Percentiles rank a stretch among this genome's conserved stretches.
Evolutionary conservation across 2,329 filamentous ascomycete genomes (phyloP).

Genomic region (Phaeosphaeriaceae sp.): DNA sequence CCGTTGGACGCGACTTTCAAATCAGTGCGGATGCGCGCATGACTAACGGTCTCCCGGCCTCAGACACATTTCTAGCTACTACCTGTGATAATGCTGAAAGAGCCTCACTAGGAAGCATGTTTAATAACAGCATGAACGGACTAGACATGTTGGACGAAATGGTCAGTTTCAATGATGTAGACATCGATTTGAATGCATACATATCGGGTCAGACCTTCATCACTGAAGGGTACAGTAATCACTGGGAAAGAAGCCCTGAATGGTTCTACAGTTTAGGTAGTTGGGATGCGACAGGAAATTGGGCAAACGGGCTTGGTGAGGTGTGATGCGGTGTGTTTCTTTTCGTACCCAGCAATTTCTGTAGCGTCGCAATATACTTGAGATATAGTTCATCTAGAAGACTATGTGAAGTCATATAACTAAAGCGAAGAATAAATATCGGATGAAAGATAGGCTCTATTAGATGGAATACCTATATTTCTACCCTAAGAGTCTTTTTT

Average conservation of each 20-base stretch:
- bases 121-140: background rate
- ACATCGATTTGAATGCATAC: slow-evolving; percentile 10
- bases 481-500: too few relatives aligned
- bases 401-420: too few relatives aligned
- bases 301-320: background rate
- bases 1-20: background rate
- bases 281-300: slow-evolving; percentile 3
- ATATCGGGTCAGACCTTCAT: slow-evolving; percentile 5
- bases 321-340: background rate
- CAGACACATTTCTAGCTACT: background rate
- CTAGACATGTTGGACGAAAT: slow-evolving; percentile 6
- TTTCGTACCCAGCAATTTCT: too few relatives aligned
- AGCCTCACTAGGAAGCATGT: background rate
- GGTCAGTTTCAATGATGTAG: slow-evolving; percentile 1
- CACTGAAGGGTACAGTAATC: background rate
- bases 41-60: background rate
- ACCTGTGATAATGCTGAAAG: background rate
- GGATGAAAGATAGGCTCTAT: too few relatives aligned
- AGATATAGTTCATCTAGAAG: too few relatives aligned
- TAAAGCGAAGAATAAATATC: too few relatives aligned
- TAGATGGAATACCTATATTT: too few relatives aligned
- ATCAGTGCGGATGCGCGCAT: background rate
- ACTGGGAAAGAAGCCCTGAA: slow-evolving; percentile 15
- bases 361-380: too few relatives aligned
- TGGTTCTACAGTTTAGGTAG: slow-evolving; percentile 14